A percentile compares a stretch with the other conserved stretches of the same genome.
Evolutionary conservation across 768 basidiomycete species (phyloP).

Genomic region (Suillus lakei): DNA sequence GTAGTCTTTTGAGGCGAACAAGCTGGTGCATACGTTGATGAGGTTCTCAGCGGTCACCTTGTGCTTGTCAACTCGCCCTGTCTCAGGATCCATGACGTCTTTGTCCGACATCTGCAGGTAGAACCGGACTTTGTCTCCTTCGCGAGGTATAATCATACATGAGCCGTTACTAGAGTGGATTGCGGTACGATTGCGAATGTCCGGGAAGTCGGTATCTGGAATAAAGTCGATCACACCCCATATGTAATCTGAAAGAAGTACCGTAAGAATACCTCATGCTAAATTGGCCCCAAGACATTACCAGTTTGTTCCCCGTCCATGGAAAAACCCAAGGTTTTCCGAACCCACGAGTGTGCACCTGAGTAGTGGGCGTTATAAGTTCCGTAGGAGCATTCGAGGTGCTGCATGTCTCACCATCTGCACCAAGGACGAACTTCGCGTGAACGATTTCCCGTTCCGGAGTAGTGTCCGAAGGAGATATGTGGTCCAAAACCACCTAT

Average conservation of each 20-base stretch:
- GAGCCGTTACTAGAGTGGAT: conserved; percentile 75
- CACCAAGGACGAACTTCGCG: conserved; percentile 41
- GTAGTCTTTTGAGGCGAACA: not conserved
- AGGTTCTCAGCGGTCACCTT: conserved; percentile 55
- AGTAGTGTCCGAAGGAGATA: conserved; percentile 18
- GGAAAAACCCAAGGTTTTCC: conserved; percentile 45
- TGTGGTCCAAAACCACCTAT: conserved; percentile 10
- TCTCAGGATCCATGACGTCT: conserved; percentile 47
- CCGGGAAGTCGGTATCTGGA: conserved; percentile 78
- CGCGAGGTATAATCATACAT: conserved; percentile 77
- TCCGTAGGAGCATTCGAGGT: not conserved
- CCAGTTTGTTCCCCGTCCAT: conserved; percentile 58
- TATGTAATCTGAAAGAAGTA: conserved; percentile 55
- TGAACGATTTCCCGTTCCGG: conserved; percentile 39
- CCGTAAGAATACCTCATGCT: not conserved
- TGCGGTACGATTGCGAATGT: conserved; percentile 65
- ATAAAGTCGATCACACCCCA: conserved; percentile 84
- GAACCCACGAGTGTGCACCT: conserved; percentile 54
- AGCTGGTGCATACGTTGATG: conserved; percentile 46
- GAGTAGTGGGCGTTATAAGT: conserved; percentile 1
- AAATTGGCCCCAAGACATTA: conserved; percentile 9
- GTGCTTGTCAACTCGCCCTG: conserved; percentile 58
- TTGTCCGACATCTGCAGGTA: conserved; percentile 69
- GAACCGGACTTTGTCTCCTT: conserved; percentile 67
- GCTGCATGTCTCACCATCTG: conserved; percentile 32